Conservation (phyloP, 345 rosid genomes). For the Angophora floribunda region DNA sequence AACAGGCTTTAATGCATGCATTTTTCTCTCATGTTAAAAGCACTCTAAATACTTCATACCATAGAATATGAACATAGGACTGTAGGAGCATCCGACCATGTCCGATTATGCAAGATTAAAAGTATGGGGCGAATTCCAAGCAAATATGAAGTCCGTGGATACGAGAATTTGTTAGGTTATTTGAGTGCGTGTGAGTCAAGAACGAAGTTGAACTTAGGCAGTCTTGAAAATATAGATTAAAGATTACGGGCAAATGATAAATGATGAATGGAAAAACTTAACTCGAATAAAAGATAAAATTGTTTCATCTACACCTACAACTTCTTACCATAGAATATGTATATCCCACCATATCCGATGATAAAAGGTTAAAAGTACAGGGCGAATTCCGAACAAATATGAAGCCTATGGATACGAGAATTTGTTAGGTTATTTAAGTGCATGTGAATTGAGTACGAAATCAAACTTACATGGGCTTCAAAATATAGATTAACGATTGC, state of each 20-base stretch:
- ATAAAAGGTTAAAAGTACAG: neutral
- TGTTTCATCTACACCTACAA: too few relatives aligned
- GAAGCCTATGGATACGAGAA: neutral
- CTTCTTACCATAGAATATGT: too few relatives aligned
- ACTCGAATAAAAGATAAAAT: too few relatives aligned
- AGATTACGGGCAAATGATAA: too few relatives aligned
- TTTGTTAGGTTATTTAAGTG: neutral
- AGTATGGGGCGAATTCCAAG: neutral
- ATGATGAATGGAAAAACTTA: too few relatives aligned
- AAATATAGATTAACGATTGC: neutral
- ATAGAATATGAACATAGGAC: neutral
- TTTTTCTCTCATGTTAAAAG: neutral
- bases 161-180: too few relatives aligned
- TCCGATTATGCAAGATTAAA: neutral
- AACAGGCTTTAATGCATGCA: neutral
- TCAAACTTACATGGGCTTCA: neutral
- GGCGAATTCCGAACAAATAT: too few relatives aligned
- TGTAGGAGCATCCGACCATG: neutral
- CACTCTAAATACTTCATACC: neutral
- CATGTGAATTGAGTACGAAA: neutral
- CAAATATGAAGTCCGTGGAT: neutral
- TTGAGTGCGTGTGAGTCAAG: too few relatives aligned
- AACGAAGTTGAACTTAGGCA: too few relatives aligned
- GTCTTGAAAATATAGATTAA: too few relatives aligned
- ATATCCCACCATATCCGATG: neutral